Base-by-base conservation (phyloP, 768 basidiomycete genomes). In the Ramaria sp. region DNA sequence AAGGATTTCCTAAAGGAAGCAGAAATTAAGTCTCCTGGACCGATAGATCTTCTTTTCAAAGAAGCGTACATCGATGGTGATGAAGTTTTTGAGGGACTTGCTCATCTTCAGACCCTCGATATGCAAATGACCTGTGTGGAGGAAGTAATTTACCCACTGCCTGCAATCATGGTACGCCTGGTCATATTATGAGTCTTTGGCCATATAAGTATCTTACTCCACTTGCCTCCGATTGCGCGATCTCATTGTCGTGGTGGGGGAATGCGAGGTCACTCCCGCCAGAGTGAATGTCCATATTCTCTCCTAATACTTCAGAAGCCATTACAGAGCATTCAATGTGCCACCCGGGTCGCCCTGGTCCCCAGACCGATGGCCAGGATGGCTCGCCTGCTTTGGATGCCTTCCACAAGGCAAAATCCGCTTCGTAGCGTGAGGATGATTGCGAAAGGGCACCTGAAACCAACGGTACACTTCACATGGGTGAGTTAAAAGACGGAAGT, bases 31-130 rank as follows among this genome's bases (percentile, higher is more conserved):
- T 10, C 19, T 34, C n/a, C 24, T 38, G 20, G 49, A 58, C 31
- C 45, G 19, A 10, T 24, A 54, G 31, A 17, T 30, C 43, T 43
- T 34, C 33, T 37, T 3, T 31, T 45, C 1, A 0, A 9, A 6
- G 31, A 38, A 15, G 65, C 85, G 68, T 65, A 89, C 88, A 64
- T 89, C 85, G 57, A 99, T 96, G 7, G 96, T 97, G 64, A 98
- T 96, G 68, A 98, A 99, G 67, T 99, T 99, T 70, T 99, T 99
- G 60, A 99, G 72, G 10, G 91, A 94, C 72, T 99, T 99, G 73
- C 90, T 93, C 96, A 99, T 99, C 71, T 99, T 99, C 58, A 96
- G 75, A 9, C 96, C 96, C 68, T 96, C 92, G 63, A 99, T 98
- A 69, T 98, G 94, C 34, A 99, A 74, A 73, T 99, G 96, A 11